Percentiles rank a stretch among this genome's conserved stretches.
Evolutionary conservation across 345 rosid species (phyloP).

Genomic region (Populus alba): DNA sequence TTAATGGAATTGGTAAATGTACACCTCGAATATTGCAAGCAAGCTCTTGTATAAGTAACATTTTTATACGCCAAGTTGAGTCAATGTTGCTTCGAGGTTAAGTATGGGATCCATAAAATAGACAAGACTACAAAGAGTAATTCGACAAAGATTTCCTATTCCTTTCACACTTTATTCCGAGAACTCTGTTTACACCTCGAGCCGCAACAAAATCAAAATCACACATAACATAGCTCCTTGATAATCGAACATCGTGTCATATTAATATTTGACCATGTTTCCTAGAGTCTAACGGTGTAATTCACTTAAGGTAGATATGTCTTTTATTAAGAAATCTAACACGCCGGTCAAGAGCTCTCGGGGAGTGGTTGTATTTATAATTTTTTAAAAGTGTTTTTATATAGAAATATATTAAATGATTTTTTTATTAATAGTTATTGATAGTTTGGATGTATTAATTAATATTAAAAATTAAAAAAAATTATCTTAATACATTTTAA

Average conservation of each 20-base stretch:
- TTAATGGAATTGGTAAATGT: background rate
- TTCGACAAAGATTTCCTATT: background rate
- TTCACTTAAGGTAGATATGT: background rate
- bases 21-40: no score
- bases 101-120: constrained; percentile 3
- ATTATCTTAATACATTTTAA: background rate
- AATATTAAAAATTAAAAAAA: no score
- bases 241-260: constrained; percentile 1
- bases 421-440: no score
- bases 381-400: no score
- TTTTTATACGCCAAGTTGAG: background rate
- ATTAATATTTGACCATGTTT: background rate
- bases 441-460: no score
- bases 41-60: no score
- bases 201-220: background rate
- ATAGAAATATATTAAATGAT: no score
- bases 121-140: background rate
- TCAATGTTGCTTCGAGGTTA: background rate
- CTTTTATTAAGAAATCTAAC: constrained; percentile 4
- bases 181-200: background rate
- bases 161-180: constrained; percentile 3
- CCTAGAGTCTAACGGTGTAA: background rate
- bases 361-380: no score
- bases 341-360: background rate
- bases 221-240: background rate